Base-by-base conservation (phyloP, 176 grass and related monocot genomes). In the Eleusine coracana region DNA sequence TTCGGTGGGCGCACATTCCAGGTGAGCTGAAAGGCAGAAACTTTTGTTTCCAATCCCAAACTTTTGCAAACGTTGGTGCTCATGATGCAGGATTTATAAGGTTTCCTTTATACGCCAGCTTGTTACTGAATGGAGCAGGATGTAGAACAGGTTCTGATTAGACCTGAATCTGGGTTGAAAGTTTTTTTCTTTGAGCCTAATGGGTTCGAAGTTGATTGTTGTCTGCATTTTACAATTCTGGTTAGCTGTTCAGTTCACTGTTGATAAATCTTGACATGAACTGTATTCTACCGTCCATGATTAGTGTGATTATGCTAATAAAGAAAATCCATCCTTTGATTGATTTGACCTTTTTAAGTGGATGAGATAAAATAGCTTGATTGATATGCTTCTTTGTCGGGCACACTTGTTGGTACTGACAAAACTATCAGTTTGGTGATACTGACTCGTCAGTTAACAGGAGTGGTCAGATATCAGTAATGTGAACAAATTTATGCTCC, bases 381-480 rank as follows among this genome's bases (percentile, higher is more conserved):
- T 34, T 18, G 1, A 27, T 63, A 65, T 65, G 70, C 29, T 83
- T 51, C 3, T 67, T 38, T 79, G 23, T 73, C 36, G 28, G 16
- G 49, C 61, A 20, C 5, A 45, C 62, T 3, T 68, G 72, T 3
- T 79, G 7, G 34, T 74, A 55, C 36, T 4, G n/a, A 55, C 4
- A 52, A 66, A 59, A 40, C 60, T 9, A 56, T 55, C 40, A 18
- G 23, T 66, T 80, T 66, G 23, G 46, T 80, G 37, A 34, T 67
- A 73, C 59, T 56, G 44, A 54, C 21, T 10, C 64, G 29, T 40
- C 42, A 34, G 27, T 71, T 29, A 17, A n/a, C 27, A 29, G 29
- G 29, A 20, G 48, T 50, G 52, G 21, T 6, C 51, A 17, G 2
- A 18, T 54, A 54, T 54, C 51, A 54, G 16, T 18, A 54, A 54